These are phyloP conservation scores for Coleophoma cylindrospora DNA, from an alignment of 2,329 filamentous ascomycete genomes.

Conservation along the genomic window DNA sequence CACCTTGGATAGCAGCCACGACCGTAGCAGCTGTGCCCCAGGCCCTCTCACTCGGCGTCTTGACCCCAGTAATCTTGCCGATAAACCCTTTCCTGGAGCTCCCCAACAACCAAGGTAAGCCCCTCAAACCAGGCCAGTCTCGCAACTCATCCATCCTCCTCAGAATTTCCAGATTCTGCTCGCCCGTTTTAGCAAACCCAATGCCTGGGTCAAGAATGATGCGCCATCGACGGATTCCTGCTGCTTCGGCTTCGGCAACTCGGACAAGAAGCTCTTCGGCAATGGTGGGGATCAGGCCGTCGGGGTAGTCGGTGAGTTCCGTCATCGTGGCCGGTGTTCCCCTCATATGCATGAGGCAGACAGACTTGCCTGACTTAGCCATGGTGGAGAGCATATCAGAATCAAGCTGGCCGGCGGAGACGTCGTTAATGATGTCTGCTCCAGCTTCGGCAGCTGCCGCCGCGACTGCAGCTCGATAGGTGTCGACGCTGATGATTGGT, in stretches of 20 bases:
- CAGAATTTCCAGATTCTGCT: constrained; percentile 79
- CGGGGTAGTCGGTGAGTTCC: constrained; percentile 46
- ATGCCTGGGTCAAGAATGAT: constrained; percentile 92
- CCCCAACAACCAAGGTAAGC: constrained; percentile 84
- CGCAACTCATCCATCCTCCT: constrained; percentile 61
- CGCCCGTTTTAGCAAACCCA: constrained; percentile 81
- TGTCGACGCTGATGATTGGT: constrained; percentile 76
- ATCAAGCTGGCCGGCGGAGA: constrained; percentile 79
- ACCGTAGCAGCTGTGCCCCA: constrained; percentile 90
- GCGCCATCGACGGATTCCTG: constrained; percentile 85
- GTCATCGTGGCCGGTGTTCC: constrained; percentile 65
- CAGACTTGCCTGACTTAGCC: constrained; percentile 70
- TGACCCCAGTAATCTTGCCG: constrained; percentile 72
- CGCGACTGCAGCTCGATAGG: constrained; percentile 82
- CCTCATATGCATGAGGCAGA: constrained; percentile 73
- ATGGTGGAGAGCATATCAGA: constrained; percentile 76
- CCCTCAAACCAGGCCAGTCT: constrained; percentile 57
- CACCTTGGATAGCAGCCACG: constrained; percentile 77
- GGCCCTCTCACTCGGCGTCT: constrained; percentile 62
- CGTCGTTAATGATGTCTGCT: constrained; percentile 91
- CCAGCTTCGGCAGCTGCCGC: constrained; percentile 70
- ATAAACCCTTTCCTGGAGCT: constrained; percentile 88
- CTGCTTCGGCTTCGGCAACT: constrained; percentile 68
- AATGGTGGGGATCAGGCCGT: constrained; percentile 52
- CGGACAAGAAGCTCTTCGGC: constrained; percentile 52